Percentiles rank a stretch among this genome's conserved stretches.
phyloP scores from a whole-genome alignment of 2,329 filamentous ascomycete species.

The Fusarium vanettenii region DNA sequence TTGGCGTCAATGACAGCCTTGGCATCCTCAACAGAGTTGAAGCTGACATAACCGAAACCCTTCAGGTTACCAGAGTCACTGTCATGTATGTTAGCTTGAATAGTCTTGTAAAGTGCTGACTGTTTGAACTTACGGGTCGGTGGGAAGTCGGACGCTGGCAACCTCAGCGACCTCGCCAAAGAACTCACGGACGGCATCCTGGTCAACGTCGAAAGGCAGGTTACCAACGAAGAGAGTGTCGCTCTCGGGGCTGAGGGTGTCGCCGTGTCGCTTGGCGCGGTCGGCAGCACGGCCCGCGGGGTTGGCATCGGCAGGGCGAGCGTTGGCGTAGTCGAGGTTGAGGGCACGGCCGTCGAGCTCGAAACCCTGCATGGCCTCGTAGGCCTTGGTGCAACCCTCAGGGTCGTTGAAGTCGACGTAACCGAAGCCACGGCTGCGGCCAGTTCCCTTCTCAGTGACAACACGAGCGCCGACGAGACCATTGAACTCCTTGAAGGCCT shows the following conservation, averaged over 20 bases:
- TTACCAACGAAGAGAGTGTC: slow-evolving; percentile 94
- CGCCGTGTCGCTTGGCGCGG: slow-evolving; percentile 78
- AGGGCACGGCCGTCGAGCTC: slow-evolving; percentile 80
- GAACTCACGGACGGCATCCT: slow-evolving; percentile 78
- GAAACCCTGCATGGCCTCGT: slow-evolving; percentile 78
- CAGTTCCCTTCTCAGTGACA: slow-evolving; percentile 83
- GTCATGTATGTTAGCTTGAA: slow-evolving; percentile 26
- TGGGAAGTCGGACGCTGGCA: slow-evolving; percentile 86
- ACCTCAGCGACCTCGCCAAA: slow-evolving; percentile 79
- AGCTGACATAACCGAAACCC: slow-evolving; percentile 93
- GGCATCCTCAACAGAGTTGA: slow-evolving; percentile 84
- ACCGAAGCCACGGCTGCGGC: slow-evolving; percentile 91
- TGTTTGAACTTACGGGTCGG: slow-evolving; percentile 71
- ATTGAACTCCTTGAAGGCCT: slow-evolving; percentile 84
- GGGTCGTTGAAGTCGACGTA: slow-evolving; percentile 86
- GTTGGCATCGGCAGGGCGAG: slow-evolving; percentile 67
- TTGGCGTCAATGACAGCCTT: slow-evolving; percentile 77
- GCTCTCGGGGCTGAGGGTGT: slow-evolving; percentile 81
- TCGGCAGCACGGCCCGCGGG: slow-evolving; percentile 69
- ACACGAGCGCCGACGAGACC: slow-evolving; percentile 80
- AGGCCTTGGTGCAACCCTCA: slow-evolving; percentile 76
- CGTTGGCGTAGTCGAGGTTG: slow-evolving; percentile 83
- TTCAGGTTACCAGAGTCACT: slow-evolving; percentile 86
- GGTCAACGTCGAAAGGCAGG: slow-evolving; percentile 84
- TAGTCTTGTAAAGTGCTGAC: background rate